These are phyloP conservation scores for Sphenostylis stenocarpa DNA, from an alignment of 306 rosid species.

Conservation along the genomic window DNA sequence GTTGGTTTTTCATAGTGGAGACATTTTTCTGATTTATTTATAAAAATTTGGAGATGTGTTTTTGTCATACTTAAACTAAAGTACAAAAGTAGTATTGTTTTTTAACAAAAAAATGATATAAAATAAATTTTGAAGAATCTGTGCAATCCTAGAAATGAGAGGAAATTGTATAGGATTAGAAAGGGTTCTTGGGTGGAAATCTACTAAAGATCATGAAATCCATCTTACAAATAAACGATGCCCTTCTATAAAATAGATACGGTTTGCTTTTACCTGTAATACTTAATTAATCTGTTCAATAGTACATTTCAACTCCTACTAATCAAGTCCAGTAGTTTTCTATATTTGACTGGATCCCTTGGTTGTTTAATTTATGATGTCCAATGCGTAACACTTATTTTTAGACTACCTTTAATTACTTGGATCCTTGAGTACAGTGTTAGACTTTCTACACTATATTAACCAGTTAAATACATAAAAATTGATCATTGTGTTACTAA, in stretches of 20 bases:
- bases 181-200: conserved; percentile 13
- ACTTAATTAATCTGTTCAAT: no score
- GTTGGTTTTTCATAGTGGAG: conserved; percentile 6
- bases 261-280: no score
- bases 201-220: not conserved
- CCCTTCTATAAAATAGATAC: not conserved
- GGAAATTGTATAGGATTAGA: conserved; percentile 1
- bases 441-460: not conserved
- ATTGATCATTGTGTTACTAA: not conserved
- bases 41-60: conserved; percentile 10
- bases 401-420: no score
- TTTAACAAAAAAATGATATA: not conserved
- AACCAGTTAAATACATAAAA: not conserved
- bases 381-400: no score
- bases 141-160: not conserved
- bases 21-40: conserved; percentile 5
- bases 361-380: no score
- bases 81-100: not conserved
- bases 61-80: not conserved
- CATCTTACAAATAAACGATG: not conserved
- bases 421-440: no score
- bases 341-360: no score
- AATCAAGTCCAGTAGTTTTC: no score
- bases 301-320: no score
- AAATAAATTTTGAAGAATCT: conserved; percentile 12